These are phyloP conservation scores for Ophiostoma sp. DNA, from an alignment of 2,329 filamentous ascomycete species.

Conservation along the genomic window DNA sequence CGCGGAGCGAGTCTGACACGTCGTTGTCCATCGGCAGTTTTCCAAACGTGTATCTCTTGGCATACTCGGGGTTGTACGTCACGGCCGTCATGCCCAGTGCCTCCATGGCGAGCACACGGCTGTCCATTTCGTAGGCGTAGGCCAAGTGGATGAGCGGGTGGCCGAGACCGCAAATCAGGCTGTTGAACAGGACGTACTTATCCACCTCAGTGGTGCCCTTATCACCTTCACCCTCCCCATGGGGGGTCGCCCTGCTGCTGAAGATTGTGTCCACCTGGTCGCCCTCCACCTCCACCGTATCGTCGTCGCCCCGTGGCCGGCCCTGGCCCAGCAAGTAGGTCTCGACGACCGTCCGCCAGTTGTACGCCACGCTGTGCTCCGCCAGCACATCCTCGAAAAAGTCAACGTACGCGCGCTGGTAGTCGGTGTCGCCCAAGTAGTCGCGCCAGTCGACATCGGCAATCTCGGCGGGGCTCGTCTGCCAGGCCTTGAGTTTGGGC, in stretches of 20 bases:
- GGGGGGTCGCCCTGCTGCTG: background rate
- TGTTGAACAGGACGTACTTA: conserved; percentile 44
- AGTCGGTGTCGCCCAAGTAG: conserved; percentile 74
- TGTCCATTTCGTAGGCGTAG: conserved; percentile 89
- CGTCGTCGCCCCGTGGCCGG: conserved; percentile 1
- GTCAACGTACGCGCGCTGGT: conserved; percentile 88
- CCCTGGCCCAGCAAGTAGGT: conserved; percentile 69
- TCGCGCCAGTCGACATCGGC: conserved; percentile 82
- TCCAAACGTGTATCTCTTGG: conserved; percentile 71
- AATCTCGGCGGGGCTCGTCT: conserved; percentile 81
- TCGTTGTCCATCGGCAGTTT: conserved; percentile 67
- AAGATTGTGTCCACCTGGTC: background rate
- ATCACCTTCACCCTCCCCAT: background rate
- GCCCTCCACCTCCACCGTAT: background rate
- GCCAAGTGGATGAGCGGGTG: conserved; percentile 92
- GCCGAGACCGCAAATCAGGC: conserved; percentile 52
- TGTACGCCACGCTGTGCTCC: conserved; percentile 65
- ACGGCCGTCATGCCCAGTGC: conserved; percentile 68
- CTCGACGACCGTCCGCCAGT: conserved; percentile 77
- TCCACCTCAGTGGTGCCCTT: background rate
- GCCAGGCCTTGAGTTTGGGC: conserved; percentile 74
- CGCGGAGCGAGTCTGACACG: conserved; percentile 47
- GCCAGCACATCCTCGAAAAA: conserved; percentile 94
- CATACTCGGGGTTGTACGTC: conserved; percentile 53
- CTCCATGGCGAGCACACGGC: conserved; percentile 84